Percentiles rank a stretch among this genome's conserved stretches.
These are phyloP conservation scores for Moelleriella libera DNA, from an alignment of 2,329 filamentous ascomycete genomes.

Conservation along the genomic window DNA sequence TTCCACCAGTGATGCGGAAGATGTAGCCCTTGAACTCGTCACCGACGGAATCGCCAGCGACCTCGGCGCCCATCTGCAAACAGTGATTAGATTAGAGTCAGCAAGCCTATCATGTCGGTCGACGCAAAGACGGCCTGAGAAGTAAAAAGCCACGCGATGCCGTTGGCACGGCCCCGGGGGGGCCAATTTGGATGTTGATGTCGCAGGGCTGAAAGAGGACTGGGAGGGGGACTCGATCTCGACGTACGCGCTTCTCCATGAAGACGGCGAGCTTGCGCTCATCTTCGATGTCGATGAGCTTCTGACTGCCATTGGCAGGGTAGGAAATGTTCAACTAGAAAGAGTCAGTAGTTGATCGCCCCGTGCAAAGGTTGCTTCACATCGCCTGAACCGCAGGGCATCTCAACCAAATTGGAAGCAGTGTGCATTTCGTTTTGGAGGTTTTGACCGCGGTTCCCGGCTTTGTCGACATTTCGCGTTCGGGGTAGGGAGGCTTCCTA, in stretches of 20 bases:
- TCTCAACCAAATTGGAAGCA: too few relatives aligned
- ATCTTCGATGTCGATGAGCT: constrained; percentile 98
- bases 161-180: neutral
- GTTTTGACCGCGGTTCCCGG: neutral
- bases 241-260: constrained; percentile 88
- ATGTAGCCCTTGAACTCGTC: constrained; percentile 99
- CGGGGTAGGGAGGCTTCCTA: constrained; percentile 13
- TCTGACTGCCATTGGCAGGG: constrained; percentile 99
- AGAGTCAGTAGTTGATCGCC: constrained; percentile 1
- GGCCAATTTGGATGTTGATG: neutral
- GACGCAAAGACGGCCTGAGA: too few relatives aligned
- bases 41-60: constrained; percentile 85
- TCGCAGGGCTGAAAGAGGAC: neutral
- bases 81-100: neutral
- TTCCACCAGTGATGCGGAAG: constrained; percentile 98
- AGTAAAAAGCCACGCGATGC: too few relatives aligned
- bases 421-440: too few relatives aligned
- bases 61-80: constrained; percentile 70
- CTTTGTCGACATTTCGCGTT: neutral
- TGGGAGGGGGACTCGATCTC: neutral
- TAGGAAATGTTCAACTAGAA: constrained; percentile 56
- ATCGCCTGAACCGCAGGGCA: neutral
- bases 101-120: neutral
- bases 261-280: constrained; percentile 98
- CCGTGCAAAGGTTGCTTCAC: too few relatives aligned